These are phyloP conservation scores for Physocladia obscura DNA, from an alignment of 192 early-diverging fungal species.

Conservation along the genomic window DNA sequence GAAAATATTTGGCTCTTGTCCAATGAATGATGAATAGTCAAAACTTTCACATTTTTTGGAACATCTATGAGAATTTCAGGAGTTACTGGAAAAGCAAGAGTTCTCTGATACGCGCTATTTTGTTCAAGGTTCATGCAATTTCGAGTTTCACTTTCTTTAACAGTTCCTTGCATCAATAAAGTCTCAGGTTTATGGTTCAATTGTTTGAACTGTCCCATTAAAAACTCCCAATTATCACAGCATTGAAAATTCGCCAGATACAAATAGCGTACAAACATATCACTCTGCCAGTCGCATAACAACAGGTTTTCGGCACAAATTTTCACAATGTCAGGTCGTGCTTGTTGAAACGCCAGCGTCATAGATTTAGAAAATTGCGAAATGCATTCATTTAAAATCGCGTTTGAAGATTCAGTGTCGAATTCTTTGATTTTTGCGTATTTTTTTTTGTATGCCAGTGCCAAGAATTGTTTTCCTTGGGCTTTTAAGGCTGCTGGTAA, in stretches of 20 bases:
- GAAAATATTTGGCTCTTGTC: conserved; percentile 5
- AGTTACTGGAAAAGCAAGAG: background rate
- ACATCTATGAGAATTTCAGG: conserved; percentile 2
- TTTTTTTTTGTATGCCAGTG: conserved; percentile 7
- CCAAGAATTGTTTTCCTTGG: background rate
- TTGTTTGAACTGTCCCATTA: background rate
- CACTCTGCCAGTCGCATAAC: background rate
- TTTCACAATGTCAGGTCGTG: background rate
- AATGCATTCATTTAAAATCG: background rate
- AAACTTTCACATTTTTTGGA: conserved; percentile 20
- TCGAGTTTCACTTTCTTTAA: background rate
- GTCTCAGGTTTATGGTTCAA: background rate
- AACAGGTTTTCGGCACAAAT: conserved; percentile 5
- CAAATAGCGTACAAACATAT: background rate
- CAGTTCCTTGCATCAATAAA: background rate
- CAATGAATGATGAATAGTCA: conserved; percentile 7
- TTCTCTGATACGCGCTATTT: background rate
- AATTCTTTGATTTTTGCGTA: background rate
- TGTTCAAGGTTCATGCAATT: background rate
- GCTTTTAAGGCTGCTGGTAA: background rate
- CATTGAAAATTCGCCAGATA: background rate
- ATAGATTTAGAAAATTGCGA: background rate
- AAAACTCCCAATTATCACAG: conserved; percentile 13
- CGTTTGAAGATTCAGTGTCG: background rate
- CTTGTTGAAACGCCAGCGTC: background rate